Evolutionary conservation across 2,329 filamentous ascomycete species (phyloP).

Genomic region (Stemphylium vesicarium): DNA sequence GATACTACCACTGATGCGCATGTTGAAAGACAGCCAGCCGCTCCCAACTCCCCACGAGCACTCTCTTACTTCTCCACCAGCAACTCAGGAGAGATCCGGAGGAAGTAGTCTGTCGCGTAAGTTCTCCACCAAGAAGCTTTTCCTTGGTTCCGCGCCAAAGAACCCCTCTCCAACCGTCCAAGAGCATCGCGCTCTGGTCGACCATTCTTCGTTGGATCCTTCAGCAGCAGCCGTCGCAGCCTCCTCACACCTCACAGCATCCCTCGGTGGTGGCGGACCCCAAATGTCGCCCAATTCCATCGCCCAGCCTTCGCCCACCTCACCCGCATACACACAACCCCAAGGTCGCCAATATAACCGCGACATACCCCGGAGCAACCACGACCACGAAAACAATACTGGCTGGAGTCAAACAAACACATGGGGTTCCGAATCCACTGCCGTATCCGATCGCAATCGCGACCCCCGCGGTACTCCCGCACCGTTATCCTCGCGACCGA

Average conservation of each 20-base stretch:
- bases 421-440: conserved; percentile 40
- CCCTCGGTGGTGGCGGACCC: conserved; percentile 49
- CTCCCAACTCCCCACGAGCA: conserved; percentile 59
- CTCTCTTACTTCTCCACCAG: conserved; percentile 43
- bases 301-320: conserved; percentile 57
- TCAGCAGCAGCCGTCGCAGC: conserved; percentile 59
- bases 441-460: conserved; percentile 37
- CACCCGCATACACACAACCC: conserved; percentile 54
- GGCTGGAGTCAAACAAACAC: conserved; percentile 39
- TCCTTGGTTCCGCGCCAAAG: conserved; percentile 56
- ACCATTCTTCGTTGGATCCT: conserved; percentile 55
- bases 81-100: conserved; percentile 41
- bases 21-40: conserved; percentile 90
- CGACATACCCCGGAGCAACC: conserved; percentile 38
- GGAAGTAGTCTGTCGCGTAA: conserved; percentile 59
- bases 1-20: conserved; percentile 84
- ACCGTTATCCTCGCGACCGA: conserved; percentile 36
- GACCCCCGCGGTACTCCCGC: conserved; percentile 42
- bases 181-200: conserved; percentile 51
- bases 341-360: conserved; percentile 40
- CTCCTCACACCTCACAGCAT: conserved; percentile 58
- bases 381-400: conserved; percentile 42
- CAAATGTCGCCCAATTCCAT: conserved; percentile 52
- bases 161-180: conserved; percentile 59
- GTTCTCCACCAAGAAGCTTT: conserved; percentile 61